phyloP scores from a whole-genome alignment of 306 rosid species.

The Cucumis melo region DNA sequence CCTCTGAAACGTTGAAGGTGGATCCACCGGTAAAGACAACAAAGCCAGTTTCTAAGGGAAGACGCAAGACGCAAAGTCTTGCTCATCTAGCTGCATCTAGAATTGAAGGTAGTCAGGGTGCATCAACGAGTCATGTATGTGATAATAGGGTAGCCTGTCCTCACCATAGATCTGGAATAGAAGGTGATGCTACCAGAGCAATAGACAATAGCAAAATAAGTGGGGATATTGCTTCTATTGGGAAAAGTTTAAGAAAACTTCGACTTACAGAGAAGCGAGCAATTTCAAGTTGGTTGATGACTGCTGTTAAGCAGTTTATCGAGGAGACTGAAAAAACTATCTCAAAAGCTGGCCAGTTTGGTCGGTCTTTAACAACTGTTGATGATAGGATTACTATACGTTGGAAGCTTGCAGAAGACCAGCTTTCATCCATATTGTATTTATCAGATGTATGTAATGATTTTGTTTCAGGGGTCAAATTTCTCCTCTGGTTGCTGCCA shows the following conservation, averaged over 20 bases:
- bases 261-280: slow-evolving; percentile 75
- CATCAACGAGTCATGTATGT: slow-evolving; percentile 92
- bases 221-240: slow-evolving; percentile 57
- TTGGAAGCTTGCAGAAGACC: slow-evolving; percentile 93
- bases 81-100: slow-evolving; percentile 83
- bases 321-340: slow-evolving; percentile 51
- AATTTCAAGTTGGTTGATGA: slow-evolving; percentile 55
- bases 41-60: slow-evolving; percentile 58
- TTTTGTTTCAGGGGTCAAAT: slow-evolving; percentile 62
- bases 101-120: slow-evolving; percentile 96
- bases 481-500: slow-evolving; percentile 89
- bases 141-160: slow-evolving; percentile 70
- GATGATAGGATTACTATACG: slow-evolving; percentile 49
- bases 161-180: slow-evolving; percentile 53
- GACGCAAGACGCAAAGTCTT: slow-evolving; percentile 79
- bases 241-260: slow-evolving; percentile 49
- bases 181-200: slow-evolving; percentile 48
- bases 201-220: slow-evolving; percentile 32
- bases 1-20: slow-evolving; percentile 48
- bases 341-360: slow-evolving; percentile 65
- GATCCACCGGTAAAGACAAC: slow-evolving; percentile 54
- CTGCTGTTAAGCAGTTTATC: slow-evolving; percentile 45
- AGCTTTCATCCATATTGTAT: slow-evolving; percentile 63
- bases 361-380: slow-evolving; percentile 38
- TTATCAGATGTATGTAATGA: slow-evolving; percentile 66